These are phyloP conservation scores for Phytophthora fragariae DNA, from an alignment of 352 stramenopile genomes.

Conservation along the genomic window DNA sequence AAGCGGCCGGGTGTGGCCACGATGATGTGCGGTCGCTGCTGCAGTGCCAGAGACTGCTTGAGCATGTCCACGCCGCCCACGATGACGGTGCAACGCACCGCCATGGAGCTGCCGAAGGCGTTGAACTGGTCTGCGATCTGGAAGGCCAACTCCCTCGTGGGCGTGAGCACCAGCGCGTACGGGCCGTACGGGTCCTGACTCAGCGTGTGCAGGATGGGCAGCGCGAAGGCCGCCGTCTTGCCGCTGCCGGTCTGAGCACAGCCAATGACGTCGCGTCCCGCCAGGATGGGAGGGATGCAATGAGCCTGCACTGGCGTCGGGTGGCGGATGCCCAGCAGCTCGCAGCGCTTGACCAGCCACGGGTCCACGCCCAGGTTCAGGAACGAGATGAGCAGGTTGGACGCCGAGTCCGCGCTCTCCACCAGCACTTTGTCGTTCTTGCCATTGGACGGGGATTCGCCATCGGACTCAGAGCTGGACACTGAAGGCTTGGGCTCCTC, in stretches of 20 bases:
- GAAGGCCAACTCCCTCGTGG: constrained; percentile 97
- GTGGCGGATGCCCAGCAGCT: constrained; percentile 84
- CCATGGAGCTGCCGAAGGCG: constrained; percentile 93
- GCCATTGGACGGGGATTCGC: neutral
- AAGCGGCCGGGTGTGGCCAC: constrained; percentile 97
- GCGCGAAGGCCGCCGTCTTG: constrained; percentile 98
- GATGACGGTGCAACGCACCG: constrained; percentile 92
- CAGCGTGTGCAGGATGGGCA: constrained; percentile 97
- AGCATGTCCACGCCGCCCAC: constrained; percentile 97
- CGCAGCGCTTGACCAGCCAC: constrained; percentile 89
- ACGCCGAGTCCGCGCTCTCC: constrained; percentile 35
- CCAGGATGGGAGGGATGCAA: constrained; percentile 92
- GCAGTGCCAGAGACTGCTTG: constrained; percentile 91
- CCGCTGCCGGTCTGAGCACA: constrained; percentile 96
- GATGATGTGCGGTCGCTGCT: constrained; percentile 95
- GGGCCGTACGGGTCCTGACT: constrained; percentile 95
- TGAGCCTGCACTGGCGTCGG: constrained; percentile 92
- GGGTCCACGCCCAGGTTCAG: constrained; percentile 84
- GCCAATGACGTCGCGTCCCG: constrained; percentile 92
- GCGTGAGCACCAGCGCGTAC: constrained; percentile 96
- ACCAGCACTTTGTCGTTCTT: constrained; percentile 57
- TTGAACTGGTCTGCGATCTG: constrained; percentile 99
- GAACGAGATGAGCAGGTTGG: constrained; percentile 79
- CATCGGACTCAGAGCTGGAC: neutral
- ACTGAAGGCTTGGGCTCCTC: constrained; percentile 12